These are phyloP conservation scores for Collybia nuda DNA, from an alignment of 768 basidiomycete species.

Conservation along the genomic window DNA sequence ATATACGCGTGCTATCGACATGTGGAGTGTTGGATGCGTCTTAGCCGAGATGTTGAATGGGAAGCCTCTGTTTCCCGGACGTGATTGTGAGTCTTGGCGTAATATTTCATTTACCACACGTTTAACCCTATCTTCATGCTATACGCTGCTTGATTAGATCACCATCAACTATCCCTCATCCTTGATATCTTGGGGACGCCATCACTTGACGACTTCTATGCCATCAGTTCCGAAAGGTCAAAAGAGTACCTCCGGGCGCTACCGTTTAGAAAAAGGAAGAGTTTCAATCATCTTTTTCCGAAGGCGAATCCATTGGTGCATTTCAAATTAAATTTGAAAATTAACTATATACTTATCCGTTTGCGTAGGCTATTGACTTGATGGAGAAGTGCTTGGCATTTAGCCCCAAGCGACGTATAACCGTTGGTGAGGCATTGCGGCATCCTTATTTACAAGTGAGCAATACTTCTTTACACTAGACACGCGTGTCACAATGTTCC, in stretches of 20 bases:
- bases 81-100: conserved; percentile 66
- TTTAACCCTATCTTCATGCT: neutral
- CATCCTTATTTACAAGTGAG: conserved; percentile 87
- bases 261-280: conserved; percentile 80
- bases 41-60: conserved; percentile 91
- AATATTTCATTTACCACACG: neutral
- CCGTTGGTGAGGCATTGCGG: conserved; percentile 81
- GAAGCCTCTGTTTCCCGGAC: conserved; percentile 93
- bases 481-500: neutral
- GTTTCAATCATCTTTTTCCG: conserved; percentile 69
- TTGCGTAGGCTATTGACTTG: conserved; percentile 64
- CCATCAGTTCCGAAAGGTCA: conserved; percentile 76
- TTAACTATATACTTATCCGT: neutral
- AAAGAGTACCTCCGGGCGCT: conserved; percentile 88
- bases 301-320: conserved; percentile 68
- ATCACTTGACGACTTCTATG: conserved; percentile 92
- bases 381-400: conserved; percentile 83
- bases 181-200: conserved; percentile 93
- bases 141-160: conserved; percentile 50
- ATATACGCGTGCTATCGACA: conserved; percentile 85
- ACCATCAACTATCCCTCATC: conserved; percentile 91
- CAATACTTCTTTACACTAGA: neutral
- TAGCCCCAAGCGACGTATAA: conserved; percentile 84
- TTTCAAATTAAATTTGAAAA: conserved; percentile 18
- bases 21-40: conserved; percentile 87